phyloP scores from a whole-genome alignment of 805 yeast species.

The Diddensiella santjacobensis region DNA sequence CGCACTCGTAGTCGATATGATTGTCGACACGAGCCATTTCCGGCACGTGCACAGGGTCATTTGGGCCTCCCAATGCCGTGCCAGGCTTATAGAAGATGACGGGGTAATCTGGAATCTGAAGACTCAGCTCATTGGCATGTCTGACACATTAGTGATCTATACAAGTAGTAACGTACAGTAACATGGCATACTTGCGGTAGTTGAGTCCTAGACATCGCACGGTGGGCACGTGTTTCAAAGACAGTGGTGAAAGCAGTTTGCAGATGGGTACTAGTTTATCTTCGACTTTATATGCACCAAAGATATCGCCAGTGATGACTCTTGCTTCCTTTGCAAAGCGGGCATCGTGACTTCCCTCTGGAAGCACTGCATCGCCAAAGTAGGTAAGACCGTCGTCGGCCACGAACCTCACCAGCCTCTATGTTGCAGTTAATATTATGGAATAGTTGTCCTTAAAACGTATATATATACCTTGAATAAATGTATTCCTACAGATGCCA shows the following conservation, averaged over 20 bases:
- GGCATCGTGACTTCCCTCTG: conserved; percentile 36
- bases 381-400: conserved; percentile 42
- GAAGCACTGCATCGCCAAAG: conserved; percentile 48
- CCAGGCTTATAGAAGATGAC: conserved; percentile 50
- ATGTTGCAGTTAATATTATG: too few species aligned
- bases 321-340: conserved; percentile 40
- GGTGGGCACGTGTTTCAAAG: conserved; percentile 36
- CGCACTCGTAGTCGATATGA: conserved; percentile 50
- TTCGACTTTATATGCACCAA: conserved; percentile 39
- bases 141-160: conserved; percentile 3
- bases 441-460: too few species aligned
- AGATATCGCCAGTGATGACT: conserved; percentile 46
- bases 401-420: conserved; percentile 48
- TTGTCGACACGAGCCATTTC: conserved; percentile 31
- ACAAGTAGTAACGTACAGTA: not conserved
- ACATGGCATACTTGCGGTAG: conserved; percentile 40
- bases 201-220: conserved; percentile 51
- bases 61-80: conserved; percentile 44
- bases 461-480: too few species aligned
- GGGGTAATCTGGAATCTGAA: conserved; percentile 46
- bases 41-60: conserved; percentile 40
- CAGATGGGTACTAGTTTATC: conserved; percentile 30
- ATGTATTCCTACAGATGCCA: too few species aligned
- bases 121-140: conserved; percentile 39
- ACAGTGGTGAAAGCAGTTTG: conserved; percentile 41